phyloP scores from a whole-genome alignment of 1,139 yeast genomes.

The Geotrichum aggregatum region DNA sequence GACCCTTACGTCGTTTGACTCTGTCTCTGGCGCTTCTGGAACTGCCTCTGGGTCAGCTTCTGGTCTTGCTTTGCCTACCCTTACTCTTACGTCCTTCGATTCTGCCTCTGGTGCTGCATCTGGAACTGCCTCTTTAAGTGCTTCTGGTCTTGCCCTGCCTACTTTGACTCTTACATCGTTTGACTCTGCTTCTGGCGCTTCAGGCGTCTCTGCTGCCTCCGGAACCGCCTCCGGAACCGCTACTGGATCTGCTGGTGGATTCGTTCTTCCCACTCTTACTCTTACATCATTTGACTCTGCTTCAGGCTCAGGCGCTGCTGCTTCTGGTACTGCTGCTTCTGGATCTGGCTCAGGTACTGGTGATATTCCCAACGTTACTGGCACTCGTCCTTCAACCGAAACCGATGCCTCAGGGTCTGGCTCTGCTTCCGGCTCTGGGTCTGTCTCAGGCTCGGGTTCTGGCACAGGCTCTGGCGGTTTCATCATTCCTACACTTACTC shows the following conservation, averaged over 20 bases:
- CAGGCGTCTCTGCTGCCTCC: not conserved
- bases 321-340: conserved; percentile 6
- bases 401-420: not conserved
- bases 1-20: not conserved
- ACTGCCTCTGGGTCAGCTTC: conserved; percentile 8
- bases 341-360: conserved; percentile 3
- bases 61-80: too few species aligned
- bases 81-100: not conserved
- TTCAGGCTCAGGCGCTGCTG: conserved; percentile 6
- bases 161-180: not conserved
- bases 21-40: not conserved
- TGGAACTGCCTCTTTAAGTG: not conserved
- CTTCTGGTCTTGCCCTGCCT: not conserved
- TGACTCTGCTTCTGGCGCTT: not conserved
- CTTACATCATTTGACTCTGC: conserved; percentile 1
- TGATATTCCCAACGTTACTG: too few species aligned
- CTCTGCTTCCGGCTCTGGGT: not conserved
- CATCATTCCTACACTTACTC: not conserved
- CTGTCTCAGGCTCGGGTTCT: not conserved
- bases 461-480: too few species aligned
- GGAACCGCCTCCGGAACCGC: not conserved
- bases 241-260: not conserved
- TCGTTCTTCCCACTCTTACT: not conserved
- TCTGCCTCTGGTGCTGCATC: not conserved
- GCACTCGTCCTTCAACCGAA: not conserved